These are phyloP conservation scores for Daldinia loculata DNA, from an alignment of 495 filamentous ascomycete genomes.

Conservation along the genomic window DNA sequence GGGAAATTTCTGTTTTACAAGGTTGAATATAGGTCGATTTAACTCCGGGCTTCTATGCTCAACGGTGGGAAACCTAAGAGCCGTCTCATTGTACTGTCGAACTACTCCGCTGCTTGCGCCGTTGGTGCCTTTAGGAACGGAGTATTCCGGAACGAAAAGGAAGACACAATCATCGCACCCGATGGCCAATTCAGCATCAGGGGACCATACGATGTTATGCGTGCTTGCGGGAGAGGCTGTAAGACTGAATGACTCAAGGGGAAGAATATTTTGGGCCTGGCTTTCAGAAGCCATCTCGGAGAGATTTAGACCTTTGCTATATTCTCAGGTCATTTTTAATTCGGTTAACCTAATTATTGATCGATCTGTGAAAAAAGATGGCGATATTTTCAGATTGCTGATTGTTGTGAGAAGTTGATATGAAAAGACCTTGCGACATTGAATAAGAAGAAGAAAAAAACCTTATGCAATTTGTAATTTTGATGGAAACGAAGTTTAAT, in stretches of 20 bases:
- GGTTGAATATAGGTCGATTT: conserved; percentile 41
- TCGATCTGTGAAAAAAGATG: not conserved
- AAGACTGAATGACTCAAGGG: conserved; percentile 55
- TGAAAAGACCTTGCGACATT: not conserved
- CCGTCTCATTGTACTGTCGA: conserved; percentile 40
- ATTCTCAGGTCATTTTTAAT: not conserved
- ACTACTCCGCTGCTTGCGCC: conserved; percentile 6
- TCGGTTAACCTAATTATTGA: not conserved
- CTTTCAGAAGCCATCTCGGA: conserved; percentile 22
- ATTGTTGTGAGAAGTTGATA: not conserved
- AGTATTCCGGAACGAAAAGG: conserved; percentile 56
- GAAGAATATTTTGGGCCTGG: conserved; percentile 42
- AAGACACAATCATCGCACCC: conserved; percentile 59
- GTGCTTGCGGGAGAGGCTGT: conserved; percentile 52
- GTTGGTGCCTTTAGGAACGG: conserved; percentile 24
- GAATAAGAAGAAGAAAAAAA: not conserved
- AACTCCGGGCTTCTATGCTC: conserved; percentile 38
- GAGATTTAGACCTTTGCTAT: not conserved
- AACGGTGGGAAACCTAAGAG: conserved; percentile 44
- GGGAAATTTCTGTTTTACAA: conserved; percentile 30
- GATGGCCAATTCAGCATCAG: conserved; percentile 58
- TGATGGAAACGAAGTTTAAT: not conserved
- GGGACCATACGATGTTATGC: conserved; percentile 58
- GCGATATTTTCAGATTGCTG: not conserved
- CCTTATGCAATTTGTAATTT: too few relatives aligned